Conservation (phyloP, 768 basidiomycete genomes). For the Pisolithus albus region DNA sequence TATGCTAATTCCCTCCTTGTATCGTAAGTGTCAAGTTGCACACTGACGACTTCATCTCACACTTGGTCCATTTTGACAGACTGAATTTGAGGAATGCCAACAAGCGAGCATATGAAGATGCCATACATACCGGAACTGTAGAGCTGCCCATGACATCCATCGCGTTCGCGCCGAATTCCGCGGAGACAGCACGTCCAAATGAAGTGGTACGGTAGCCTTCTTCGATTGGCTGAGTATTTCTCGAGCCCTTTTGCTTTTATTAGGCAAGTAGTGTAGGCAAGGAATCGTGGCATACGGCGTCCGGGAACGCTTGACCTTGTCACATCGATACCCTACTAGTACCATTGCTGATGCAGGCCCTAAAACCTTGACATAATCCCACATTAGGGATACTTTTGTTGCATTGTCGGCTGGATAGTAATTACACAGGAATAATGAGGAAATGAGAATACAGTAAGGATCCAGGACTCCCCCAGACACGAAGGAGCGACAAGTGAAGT, state of each 20-base stretch:
- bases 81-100: slow-evolving; percentile 23
- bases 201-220: background rate
- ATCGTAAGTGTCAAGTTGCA: slow-evolving; percentile 14
- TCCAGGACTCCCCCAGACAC: background rate
- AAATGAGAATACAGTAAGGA: background rate
- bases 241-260: background rate
- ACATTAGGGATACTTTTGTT: slow-evolving; percentile 1
- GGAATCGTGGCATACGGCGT: slow-evolving; percentile 15
- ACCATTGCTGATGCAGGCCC: no score
- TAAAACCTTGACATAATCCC: no score
- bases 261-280: slow-evolving; percentile 4
- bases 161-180: slow-evolving; percentile 17
- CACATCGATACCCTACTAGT: background rate
- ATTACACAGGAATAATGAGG: slow-evolving; percentile 14
- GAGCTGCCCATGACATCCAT: slow-evolving; percentile 17
- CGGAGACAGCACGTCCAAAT: slow-evolving; percentile 1
- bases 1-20: slow-evolving; percentile 26
- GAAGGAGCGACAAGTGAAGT: background rate
- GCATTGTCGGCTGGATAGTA: slow-evolving; percentile 9
- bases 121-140: background rate
- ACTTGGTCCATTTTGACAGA: background rate
- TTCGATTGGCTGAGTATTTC: background rate
- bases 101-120: slow-evolving; percentile 7
- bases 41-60: background rate
- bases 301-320: background rate